Base-by-base conservation (phyloP, 768 basidiomycete species). In the Lactarius pseudohatsudake region DNA sequence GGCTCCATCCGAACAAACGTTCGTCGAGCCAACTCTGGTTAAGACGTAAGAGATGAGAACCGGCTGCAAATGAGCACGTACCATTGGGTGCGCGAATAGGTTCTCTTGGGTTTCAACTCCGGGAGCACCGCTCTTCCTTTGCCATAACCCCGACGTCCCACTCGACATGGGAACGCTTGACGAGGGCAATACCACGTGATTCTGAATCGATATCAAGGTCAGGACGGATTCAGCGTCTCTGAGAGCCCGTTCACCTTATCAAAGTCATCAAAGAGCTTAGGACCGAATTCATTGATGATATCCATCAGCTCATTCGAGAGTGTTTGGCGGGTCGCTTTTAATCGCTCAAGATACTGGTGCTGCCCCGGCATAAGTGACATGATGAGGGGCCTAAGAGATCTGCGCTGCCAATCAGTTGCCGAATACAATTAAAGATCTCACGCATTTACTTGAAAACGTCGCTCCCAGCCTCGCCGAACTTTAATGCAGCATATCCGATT, bases 391-490 rank as follows among this genome's bases (percentile, higher is more conserved):
- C 91, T 86, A n/a, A 98, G 82, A 18, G 96, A 97, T 75, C 94
- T 96, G 41, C 11, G 61, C 22, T 64, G 38, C 62, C 13, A 30
- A 66, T 67, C 58, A 22, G 65, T 62, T 13, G 72, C 62, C 58
- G 40, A 50, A 62, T 38, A 43, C 38, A 68, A 22, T 50, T 32
- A 34, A 38, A 58, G 22, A 62, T 41, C 34, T 34, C 59, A 22
- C 40, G n/a, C 16, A 79, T 89, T 73, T 70, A 96, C 95, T 97
- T 97, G 62, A 95, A 81, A 36, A 98, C 94, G 72, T 98, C 96
- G 85, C 96, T 89, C 47, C 96, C 96, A 43, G 95, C 96, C 76
- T 98, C 96, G 45, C 96, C 96, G 72, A 97, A 98, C 76, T 97
- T 96, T 55, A 98, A 83, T 5, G 96, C 92, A 7, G 93, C 92